Evolutionary conservation across 495 filamentous ascomycete species (phyloP), one percentile per base, ranked within the genome.

Genomic region (Poronia punctata): DNA sequence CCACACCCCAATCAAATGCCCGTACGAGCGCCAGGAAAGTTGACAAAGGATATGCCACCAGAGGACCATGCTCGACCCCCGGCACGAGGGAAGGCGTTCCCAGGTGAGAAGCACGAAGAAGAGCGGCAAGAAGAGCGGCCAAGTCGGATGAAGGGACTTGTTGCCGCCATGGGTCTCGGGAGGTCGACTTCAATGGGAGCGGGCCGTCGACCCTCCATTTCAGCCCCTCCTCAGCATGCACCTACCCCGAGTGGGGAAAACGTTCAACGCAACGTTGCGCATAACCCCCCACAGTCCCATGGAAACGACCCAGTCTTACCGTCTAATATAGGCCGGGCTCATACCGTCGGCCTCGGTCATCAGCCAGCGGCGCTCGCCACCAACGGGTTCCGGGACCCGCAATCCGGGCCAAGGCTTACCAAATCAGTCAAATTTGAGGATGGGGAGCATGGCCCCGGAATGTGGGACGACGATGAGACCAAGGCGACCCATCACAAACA

Each of bases 361-460:
- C 49, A 41, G n/a, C 15, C 27, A n/a, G 40, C 16, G 7, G 28
- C 46, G 7, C 36, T 34, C 20, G 40, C 49, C n/a, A n/a, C n/a
- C 34, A 32, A 35, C 24, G 41, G 43, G 23, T 35, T 26, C 24
- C 48, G 46, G 14, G 29, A 27, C 3, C 19, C 40, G 4, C 40
- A 48, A 19, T 20, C 40, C 11, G 40, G 38, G 38, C 3, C 35
- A 35, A 34, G 29, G 17, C 16, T 14, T 24, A 53, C 46, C 10
- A 59, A 59, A 47, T 52, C 55, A 10, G 55, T 59, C 16, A 59
- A 44, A 22, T 59, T 59, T 32, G 52, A 53, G 16, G 52, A 58
- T 32, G 42, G 43, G 15, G 29, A 48, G 16, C 33, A 51, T 15
- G 50, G 46, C 18, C 39, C 50, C 19, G 49, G 41, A 18, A 31